Base-by-base conservation (phyloP, 768 basidiomycete genomes). In the Roridomyces roridus region DNA sequence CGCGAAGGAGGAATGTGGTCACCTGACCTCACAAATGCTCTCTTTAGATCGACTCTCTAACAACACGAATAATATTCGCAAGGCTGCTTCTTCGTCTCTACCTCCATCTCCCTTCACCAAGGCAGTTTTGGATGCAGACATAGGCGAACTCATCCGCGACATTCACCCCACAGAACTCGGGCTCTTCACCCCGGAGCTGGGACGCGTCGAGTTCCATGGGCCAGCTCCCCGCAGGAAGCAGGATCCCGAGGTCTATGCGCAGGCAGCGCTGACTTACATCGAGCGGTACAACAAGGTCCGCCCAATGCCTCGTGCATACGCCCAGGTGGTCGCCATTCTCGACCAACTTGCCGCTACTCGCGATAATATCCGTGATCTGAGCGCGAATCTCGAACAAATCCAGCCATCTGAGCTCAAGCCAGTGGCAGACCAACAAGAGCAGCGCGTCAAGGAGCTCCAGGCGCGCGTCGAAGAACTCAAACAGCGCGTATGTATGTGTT, bases 111-210 rank as follows among this genome's bases (percentile, higher is more conserved):
- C 83, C 2, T 92, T 92, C 67, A 83, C 88, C 6, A 74, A 69
- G 48, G 89, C 91, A 4, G 81, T 91, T 9, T 84, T 93, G 23
- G 62, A 78, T 18, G 79, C 85, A 0, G 72, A 80, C 46, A 80
- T 92, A 9, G 86, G 86, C 39, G 87, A 92, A 65, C 84, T 92
- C 58, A 90, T 92, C 57, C 89, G 91, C 65, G 91, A 92, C 65
- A 78, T 87, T 57, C 90, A 92, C 61, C 77, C 86, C 9, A 85
- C 90, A 6, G 91, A 93, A 66, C 80, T 91, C 24, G 91, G 91
- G 34, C 83, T 93, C 23, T 92, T 92, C 72, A 85, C 69, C 24
- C 64, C 72, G 9, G 74, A 85, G 65, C 77, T 92, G 31, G 74
- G 82, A 12, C 87, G 91, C 49, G 81, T 82, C 20, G 82, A 85